A percentile compares a stretch with the other conserved stretches of the same genome.
Evolutionary conservation across 2,329 filamentous ascomycete genomes (phyloP).

Genomic region (Fusarium foetens): DNA sequence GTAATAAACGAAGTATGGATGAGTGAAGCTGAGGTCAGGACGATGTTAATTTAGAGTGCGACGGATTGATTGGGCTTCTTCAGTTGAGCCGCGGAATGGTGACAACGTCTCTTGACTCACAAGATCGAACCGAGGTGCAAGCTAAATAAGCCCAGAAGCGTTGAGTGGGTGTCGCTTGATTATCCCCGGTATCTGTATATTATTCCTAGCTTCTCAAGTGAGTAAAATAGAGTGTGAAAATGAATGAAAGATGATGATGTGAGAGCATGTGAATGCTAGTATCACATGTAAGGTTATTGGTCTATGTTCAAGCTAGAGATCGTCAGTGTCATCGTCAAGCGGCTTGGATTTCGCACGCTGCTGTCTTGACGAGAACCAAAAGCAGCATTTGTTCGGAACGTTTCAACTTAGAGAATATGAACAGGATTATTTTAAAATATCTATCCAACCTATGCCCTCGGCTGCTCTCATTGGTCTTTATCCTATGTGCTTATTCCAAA

Average conservation of each 20-base stretch:
- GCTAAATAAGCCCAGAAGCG: neutral
- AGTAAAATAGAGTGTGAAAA: neutral
- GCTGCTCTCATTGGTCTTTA: neutral
- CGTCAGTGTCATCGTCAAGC: neutral
- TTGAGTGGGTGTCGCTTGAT: neutral
- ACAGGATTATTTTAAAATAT: neutral
- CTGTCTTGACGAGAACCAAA: neutral
- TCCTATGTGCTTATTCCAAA: neutral
- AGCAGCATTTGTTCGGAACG: neutral
- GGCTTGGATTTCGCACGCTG: neutral
- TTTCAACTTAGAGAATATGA: no score
- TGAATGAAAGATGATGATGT: neutral
- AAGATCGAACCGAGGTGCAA: constrained; percentile 21
- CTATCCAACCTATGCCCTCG: neutral
- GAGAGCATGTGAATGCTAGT: neutral
- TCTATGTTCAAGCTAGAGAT: neutral
- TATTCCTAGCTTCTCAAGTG: neutral
- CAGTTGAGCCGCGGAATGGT: constrained; percentile 19
- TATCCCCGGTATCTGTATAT: neutral
- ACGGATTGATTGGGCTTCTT: neutral
- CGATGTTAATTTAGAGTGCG: constrained; percentile 25
- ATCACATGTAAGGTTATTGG: constrained; percentile 5
- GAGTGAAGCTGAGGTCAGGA: neutral
- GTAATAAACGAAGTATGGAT: neutral
- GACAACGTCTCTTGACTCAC: constrained; percentile 16